Evolutionary conservation across 2,329 filamentous ascomycete species (phyloP).

Genomic region (Penicillium sp.): DNA sequence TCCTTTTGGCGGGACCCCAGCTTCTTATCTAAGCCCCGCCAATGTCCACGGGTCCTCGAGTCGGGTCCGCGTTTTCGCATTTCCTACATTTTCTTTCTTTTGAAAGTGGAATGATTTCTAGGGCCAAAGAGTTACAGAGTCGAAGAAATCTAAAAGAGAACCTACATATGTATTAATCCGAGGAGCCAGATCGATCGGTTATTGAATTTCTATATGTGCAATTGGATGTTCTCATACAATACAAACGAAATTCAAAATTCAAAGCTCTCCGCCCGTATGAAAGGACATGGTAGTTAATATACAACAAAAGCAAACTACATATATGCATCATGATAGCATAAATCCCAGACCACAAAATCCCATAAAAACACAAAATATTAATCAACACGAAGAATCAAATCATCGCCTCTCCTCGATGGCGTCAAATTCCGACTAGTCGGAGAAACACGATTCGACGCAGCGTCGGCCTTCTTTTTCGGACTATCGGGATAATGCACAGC

Average conservation of each 20-base stretch:
- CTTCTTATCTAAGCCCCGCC: conserved; percentile 3
- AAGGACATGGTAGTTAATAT: not conserved
- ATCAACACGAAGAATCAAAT: conserved; percentile 33
- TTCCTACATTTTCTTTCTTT: not conserved
- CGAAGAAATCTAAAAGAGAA: not conserved
- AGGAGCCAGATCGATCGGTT: not conserved
- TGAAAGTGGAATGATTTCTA: not conserved
- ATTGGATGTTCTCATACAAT: not conserved
- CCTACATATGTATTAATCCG: not conserved
- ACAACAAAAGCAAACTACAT: not conserved
- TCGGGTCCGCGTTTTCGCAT: not conserved
- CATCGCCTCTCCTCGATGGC: conserved; percentile 28
- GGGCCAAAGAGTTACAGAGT: not conserved
- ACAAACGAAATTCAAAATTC: not conserved
- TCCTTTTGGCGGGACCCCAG: not conserved
- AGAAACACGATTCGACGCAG: conserved; percentile 9
- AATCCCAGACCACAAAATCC: not conserved
- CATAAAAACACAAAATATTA: conserved; percentile 8
- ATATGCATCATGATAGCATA: not conserved
- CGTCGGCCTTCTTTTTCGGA: conserved; percentile 19
- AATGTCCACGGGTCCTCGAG: not conserved
- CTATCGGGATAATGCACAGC: conserved; percentile 17
- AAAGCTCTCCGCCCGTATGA: not conserved
- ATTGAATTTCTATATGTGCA: not conserved
- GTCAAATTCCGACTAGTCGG: conserved; percentile 29